Base-by-base conservation (phyloP, 2,329 filamentous ascomycete genomes). In the Fusarium clavum region DNA sequence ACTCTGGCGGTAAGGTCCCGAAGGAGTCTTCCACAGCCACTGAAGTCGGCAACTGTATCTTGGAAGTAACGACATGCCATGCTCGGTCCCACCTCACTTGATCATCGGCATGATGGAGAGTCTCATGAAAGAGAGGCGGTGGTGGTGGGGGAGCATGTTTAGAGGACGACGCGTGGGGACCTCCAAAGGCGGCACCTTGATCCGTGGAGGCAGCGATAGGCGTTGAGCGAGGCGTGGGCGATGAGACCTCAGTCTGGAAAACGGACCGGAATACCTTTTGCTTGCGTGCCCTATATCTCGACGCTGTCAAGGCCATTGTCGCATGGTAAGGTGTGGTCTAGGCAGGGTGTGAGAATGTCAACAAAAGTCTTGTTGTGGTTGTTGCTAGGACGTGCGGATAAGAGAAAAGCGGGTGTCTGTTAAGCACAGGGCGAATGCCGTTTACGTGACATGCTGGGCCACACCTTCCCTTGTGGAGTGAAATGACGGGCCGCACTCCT, bases 51-150 rank as follows among this genome's bases (percentile, higher is more conserved):
- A 91, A 81, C 48, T 84, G 83, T 47, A 91, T 86, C 34, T 81
- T 82, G 30, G 86, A 83, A 18, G 88, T 90, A 64, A 90, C 88
- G 29, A 82, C 79, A 74, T 89, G 86, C 89, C 89, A 91, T 61
- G 88, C 87, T 66, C 85, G 81, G 74, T 90, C 87, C 83, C 85
- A 90, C 67, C 82, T 83, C 57, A 84, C 81, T 78, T 90, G 88
- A 69, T 89, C 84, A 64, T 81, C 79, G 34, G 76, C 71, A 29
- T 73, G 73, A 61, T 71, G 67, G 64, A 69, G 57, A 60, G 65
- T 60, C 61, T 71, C 64, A 60, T 47, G 74, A 63, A 69, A 68
- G 61, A 55, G 62, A 53, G 64, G 73, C 24, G 62, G 69, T 38
- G 71, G 70, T 47, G 72, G 72, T 48, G 68, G 67, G 58, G 58